phyloP scores from a whole-genome alignment of 2,329 filamentous ascomycete genomes.

The Penicillium palitans region DNA sequence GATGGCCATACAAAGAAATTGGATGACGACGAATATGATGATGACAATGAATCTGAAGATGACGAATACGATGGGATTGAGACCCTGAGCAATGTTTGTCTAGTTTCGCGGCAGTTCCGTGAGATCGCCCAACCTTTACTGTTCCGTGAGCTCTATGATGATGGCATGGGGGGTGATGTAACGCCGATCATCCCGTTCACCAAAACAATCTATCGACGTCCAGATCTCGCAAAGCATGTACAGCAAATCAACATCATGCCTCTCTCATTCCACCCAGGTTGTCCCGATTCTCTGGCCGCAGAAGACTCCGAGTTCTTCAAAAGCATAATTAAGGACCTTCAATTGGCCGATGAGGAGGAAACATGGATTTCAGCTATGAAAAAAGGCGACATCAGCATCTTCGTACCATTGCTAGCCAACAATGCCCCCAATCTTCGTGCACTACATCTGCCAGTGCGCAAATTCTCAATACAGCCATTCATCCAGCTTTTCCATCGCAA shows the following conservation, averaged over 20 bases:
- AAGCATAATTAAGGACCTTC: slow-evolving; percentile 9
- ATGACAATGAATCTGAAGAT: not conserved
- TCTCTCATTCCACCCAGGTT: not conserved
- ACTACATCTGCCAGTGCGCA: slow-evolving; percentile 16
- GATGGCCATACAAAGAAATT: not conserved
- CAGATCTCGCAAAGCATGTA: slow-evolving; percentile 21
- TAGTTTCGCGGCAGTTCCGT: slow-evolving; percentile 24
- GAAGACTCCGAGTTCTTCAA: slow-evolving; percentile 13
- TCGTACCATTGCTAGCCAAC: slow-evolving; percentile 19
- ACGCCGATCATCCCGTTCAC: slow-evolving; percentile 14
- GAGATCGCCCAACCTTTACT: slow-evolving; percentile 27
- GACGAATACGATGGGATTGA: not conserved
- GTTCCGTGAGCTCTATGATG: slow-evolving; percentile 19
- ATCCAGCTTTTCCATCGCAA: slow-evolving; percentile 11
- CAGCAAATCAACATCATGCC: slow-evolving; percentile 10
- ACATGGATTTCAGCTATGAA: slow-evolving; percentile 18
- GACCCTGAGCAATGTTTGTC: slow-evolving; percentile 18
- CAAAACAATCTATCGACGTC: slow-evolving; percentile 17
- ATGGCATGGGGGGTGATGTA: not conserved
- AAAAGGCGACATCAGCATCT: slow-evolving; percentile 12
- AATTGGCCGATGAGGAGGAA: slow-evolving; percentile 16
- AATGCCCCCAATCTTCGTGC: slow-evolving; percentile 23
- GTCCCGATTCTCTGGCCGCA: not conserved
- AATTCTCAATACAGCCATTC: slow-evolving; percentile 7
- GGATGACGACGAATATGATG: not conserved